Conservation (phyloP, 163 green algal genomes). For the Smithsoniella earleae region DNA sequence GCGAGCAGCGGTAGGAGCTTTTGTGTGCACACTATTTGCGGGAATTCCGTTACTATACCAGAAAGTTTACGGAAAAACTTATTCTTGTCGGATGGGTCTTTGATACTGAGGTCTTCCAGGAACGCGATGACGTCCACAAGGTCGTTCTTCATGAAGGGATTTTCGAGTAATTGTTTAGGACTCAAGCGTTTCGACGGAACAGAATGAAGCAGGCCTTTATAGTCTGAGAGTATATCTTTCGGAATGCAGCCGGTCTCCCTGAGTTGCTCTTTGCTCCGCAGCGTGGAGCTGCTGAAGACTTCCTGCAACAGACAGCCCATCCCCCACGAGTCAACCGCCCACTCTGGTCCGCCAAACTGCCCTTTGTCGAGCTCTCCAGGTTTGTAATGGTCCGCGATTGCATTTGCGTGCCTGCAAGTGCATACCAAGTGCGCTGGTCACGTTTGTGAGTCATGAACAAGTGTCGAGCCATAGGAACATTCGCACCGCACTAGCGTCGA, state of each 20-base stretch:
- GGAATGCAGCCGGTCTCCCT: slow-evolving; percentile 73
- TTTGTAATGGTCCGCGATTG: slow-evolving; percentile 79
- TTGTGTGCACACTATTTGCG: slow-evolving; percentile 57
- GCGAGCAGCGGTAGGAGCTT: slow-evolving; percentile 87
- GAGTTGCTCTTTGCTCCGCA: slow-evolving; percentile 65
- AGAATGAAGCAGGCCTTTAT: slow-evolving; percentile 80
- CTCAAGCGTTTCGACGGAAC: slow-evolving; percentile 70
- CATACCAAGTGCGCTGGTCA: too few species aligned
- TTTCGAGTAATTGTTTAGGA: slow-evolving; percentile 69
- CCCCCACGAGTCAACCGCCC: slow-evolving; percentile 93
- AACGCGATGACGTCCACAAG: slow-evolving; percentile 84
- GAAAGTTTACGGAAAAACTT: slow-evolving; percentile 86
- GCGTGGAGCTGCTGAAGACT: slow-evolving; percentile 53
- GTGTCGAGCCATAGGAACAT: background rate
- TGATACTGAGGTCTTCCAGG: slow-evolving; percentile 83
- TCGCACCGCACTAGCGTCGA: background rate
- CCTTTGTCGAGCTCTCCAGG: slow-evolving; percentile 60
- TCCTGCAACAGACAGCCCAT: slow-evolving; percentile 96
- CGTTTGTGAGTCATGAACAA: background rate
- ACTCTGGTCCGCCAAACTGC: slow-evolving; percentile 77
- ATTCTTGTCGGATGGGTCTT: slow-evolving; percentile 85
- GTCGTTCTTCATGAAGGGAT: slow-evolving; percentile 77
- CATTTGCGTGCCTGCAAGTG: slow-evolving; percentile 49
- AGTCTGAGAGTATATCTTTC: slow-evolving; percentile 68
- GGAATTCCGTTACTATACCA: slow-evolving; percentile 52